Evolutionary conservation across 257 asterid genomes (phyloP).

Genomic region (Jasminum sambac): DNA sequence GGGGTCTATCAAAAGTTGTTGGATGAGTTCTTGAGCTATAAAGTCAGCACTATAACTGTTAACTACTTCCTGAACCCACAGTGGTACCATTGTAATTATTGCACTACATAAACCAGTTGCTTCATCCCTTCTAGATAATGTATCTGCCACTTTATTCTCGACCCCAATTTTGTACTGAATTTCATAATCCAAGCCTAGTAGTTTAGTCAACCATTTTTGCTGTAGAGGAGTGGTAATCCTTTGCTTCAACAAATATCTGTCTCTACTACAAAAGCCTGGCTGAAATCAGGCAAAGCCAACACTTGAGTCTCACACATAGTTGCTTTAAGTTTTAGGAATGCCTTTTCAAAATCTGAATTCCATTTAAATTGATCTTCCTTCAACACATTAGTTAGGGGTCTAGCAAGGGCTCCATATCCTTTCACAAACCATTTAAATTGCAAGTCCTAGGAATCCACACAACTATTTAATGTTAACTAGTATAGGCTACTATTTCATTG

Average conservation of each 20-base stretch:
- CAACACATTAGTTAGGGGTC: neutral
- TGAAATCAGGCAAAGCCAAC: neutral
- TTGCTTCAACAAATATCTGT: neutral
- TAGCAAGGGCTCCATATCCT: too few species aligned
- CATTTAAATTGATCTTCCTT: neutral
- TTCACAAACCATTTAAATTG: too few species aligned
- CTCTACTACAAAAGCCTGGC: neutral
- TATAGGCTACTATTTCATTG: neutral
- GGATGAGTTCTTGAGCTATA: too few species aligned
- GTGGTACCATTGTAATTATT: too few species aligned
- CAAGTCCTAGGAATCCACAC: neutral
- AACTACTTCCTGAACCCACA: too few species aligned
- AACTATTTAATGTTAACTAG: neutral
- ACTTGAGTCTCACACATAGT: neutral
- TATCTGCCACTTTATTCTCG: neutral
- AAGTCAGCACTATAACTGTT: too few species aligned
- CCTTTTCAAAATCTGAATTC: neutral
- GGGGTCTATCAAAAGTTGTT: too few species aligned
- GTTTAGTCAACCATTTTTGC: neutral
- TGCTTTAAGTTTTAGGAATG: neutral
- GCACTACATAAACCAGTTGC: neutral
- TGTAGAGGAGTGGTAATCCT: neutral
- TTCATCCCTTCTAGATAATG: neutral
- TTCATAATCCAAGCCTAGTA: slow-evolving; percentile 1
- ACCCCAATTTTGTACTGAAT: neutral